Evolutionary conservation across 1,284 basidiomycete species (phyloP), one percentile per base, ranked within the genome.

Genomic region (Puccinia coronata): DNA sequence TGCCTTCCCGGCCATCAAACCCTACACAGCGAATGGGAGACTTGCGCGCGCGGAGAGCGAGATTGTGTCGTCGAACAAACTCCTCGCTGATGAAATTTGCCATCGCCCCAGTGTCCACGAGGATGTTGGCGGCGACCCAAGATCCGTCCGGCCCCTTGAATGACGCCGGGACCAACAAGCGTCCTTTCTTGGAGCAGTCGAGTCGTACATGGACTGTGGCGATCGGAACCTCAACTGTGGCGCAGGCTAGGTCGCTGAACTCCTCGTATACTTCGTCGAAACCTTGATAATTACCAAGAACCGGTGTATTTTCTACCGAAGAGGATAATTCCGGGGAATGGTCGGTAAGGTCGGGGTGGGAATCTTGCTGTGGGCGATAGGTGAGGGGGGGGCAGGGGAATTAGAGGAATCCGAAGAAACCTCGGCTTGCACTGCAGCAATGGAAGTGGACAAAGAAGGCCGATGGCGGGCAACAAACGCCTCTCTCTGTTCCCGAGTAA

Each of bases 41-140:
- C 34, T 41, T 3, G 2, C 36, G 34, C 18, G 36, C 16, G 0
- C 23, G 0, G 4, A 57, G 0, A 6, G 23, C 31, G 0, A 72
- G 51, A 1, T 41, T 2, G 12, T 55, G 23, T 0, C 1, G 28
- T 2, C 36, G 28, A 3, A 75, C 23, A 49, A 75, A 75, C 8
- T 5, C 6, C n/a, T 75, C 36, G 18, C 49, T 63, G 11, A 75
- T 47, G 41, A 75, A 75, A 16, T 59, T 61, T 2, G 55, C 73
- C 55, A 49, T 47, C 0, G 57, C 36, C 0, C 53, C 53, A 0
- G 73, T 72, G 18, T 72, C 47, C 0, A 72, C 34, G 31, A 72
- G 16, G 8, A 72, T 36, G 1, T 23, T 55, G 0, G 51, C 70
- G 34, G 49, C 9, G 1, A 41, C 25, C 31, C 6, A 18, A 0